Conservation (phyloP, 1,139 yeast species). For the Arxiozyma heterogenica region DNA sequence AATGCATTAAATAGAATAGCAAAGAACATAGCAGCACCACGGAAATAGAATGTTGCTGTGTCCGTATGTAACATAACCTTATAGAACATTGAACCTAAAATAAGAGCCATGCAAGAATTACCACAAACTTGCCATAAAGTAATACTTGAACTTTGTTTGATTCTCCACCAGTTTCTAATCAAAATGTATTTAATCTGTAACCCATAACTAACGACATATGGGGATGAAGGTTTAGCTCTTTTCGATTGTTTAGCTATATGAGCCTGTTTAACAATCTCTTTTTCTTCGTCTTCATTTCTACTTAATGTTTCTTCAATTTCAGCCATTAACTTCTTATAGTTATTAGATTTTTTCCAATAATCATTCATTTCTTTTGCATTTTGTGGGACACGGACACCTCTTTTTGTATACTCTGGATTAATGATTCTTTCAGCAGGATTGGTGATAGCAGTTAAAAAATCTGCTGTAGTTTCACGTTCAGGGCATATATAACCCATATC, state of each 20-base stretch:
- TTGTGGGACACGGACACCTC: slow-evolving; percentile 57
- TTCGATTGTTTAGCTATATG: slow-evolving; percentile 53
- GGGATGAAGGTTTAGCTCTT: slow-evolving; percentile 43
- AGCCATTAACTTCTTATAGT: slow-evolving; percentile 35
- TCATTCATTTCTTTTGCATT: slow-evolving; percentile 63
- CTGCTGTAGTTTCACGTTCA: slow-evolving; percentile 73
- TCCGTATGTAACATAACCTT: slow-evolving; percentile 37
- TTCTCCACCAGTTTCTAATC: slow-evolving; percentile 54
- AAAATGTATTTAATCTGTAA: slow-evolving; percentile 58
- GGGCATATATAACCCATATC: slow-evolving; percentile 69
- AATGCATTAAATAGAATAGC: slow-evolving; percentile 72
- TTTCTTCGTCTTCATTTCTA: slow-evolving; percentile 14
- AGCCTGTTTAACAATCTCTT: slow-evolving; percentile 35
- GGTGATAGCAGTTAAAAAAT: slow-evolving; percentile 69
- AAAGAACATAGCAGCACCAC: slow-evolving; percentile 69
- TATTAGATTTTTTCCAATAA: slow-evolving; percentile 59
- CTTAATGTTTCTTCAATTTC: slow-evolving; percentile 36
- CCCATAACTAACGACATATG: slow-evolving; percentile 55
- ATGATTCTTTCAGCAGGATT: slow-evolving; percentile 60
- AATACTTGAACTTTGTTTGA: slow-evolving; percentile 58
- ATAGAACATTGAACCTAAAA: slow-evolving; percentile 68
- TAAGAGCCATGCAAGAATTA: slow-evolving; percentile 63
- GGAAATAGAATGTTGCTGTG: slow-evolving; percentile 50
- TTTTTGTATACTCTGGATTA: slow-evolving; percentile 24
- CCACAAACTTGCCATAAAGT: slow-evolving; percentile 51